Percentiles rank a stretch among this genome's conserved stretches.
Evolutionary conservation across 1,284 basidiomycete species (phyloP).

Genomic region (Stereum hirsutum): DNA sequence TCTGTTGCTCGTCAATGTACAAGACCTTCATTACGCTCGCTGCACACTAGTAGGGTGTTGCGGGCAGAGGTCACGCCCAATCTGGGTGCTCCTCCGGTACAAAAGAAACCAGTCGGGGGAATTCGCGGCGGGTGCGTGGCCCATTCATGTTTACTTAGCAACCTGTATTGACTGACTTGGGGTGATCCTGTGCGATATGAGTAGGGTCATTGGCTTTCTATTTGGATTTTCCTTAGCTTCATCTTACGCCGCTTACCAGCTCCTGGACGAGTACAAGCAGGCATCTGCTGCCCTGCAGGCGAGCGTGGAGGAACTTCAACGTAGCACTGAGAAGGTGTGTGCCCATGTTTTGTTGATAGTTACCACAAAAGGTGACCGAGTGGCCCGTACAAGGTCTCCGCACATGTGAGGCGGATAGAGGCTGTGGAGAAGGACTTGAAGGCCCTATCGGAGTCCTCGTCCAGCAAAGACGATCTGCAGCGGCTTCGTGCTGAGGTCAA

Average conservation of each 20-base stretch:
- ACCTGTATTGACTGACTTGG: neutral
- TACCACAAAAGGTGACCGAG: neutral
- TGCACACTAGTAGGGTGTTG: conserved; percentile 28
- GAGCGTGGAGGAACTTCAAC: conserved; percentile 80
- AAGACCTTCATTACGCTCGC: conserved; percentile 23
- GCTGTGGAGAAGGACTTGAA: conserved; percentile 85
- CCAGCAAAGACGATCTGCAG: conserved; percentile 73
- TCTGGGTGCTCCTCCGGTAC: conserved; percentile 44
- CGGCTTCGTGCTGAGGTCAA: conserved; percentile 73
- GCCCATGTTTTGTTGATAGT: neutral
- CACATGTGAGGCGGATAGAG: conserved; percentile 79
- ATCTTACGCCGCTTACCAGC: conserved; percentile 77
- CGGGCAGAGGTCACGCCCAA: conserved; percentile 43
- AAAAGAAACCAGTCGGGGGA: conserved; percentile 77
- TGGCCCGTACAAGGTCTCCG: conserved; percentile 51
- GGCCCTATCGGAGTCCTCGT: conserved; percentile 54
- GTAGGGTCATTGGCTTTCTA: conserved; percentile 80
- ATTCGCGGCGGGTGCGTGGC: conserved; percentile 71
- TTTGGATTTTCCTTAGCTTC: conserved; percentile 84
- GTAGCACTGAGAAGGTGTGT: conserved; percentile 71
- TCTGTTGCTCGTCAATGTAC: conserved; percentile 4
- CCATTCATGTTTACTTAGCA: neutral
- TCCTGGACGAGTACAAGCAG: conserved; percentile 85
- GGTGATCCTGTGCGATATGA: neutral
- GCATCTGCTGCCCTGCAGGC: conserved; percentile 78